Base-by-base conservation (phyloP, 164 flowering plant genomes). In the Saururus chinensis region DNA sequence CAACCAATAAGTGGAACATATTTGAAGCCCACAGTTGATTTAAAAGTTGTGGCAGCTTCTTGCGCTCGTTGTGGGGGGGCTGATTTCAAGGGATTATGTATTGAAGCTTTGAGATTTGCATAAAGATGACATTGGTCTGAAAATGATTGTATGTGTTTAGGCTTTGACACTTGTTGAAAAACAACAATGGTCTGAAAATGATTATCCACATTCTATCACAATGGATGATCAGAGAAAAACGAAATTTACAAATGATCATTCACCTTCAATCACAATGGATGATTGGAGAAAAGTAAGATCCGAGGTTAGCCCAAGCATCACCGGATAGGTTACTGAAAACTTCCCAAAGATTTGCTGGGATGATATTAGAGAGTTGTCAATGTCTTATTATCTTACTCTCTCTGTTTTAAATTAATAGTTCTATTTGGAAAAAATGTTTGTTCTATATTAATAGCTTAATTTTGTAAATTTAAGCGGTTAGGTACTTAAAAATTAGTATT, bases 11-110 rank as follows among this genome's bases (percentile, higher is more conserved):
- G 70, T 74, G 86, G 81, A 76, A 72, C 90, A 67, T 79, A 63
- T 11, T 63, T 90, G 79, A 88, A 84, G 61, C 63, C 80, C 10
- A 51, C 22, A 75, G 89, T 90, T 52, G 74, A 87, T 70, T 66
- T 93, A 55, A 72, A 63, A 76, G 82, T 80, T 56, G 71, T 93
- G 72, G 97, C 97, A 72, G 78, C 88, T 70, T 78, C 85, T 65
- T 93, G 95, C 74, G 87, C 87, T 78, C 96, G 99, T 59, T 93
- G 75, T 77, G 96, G 87, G 57, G 99, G 99, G 61, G 96, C 96
- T 73, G 99, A 93, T 82, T 74, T 93, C 66, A 95, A 93, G 76
- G 89, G 95, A 61, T 74, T 93, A 59, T 91, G 96, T 65, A 82
- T 83, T 56, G 97, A 90, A 64, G 96, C 97, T 66, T 60, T 78